Evolutionary conservation across 2,329 filamentous ascomycete species (phyloP).

Genomic region (Eutypella sp.): DNA sequence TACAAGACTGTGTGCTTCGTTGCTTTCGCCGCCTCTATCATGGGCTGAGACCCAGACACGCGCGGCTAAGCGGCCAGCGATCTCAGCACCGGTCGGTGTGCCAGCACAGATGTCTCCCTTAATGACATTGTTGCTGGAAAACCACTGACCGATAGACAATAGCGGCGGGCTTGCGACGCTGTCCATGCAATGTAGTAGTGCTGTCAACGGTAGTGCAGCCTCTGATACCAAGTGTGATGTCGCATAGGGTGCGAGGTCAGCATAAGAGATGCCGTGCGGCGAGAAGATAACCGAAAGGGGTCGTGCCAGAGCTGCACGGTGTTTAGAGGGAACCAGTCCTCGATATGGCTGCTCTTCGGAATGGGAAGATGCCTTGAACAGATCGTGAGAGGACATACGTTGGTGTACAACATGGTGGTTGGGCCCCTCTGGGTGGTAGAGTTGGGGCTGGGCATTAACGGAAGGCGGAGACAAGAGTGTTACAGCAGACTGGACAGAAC

Average conservation of each 20-base stretch:
- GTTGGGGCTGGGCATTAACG: constrained; percentile 9
- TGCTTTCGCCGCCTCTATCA: constrained; percentile 28
- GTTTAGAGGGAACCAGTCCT: constrained; percentile 9
- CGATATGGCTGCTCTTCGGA: constrained; percentile 9
- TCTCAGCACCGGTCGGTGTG: constrained; percentile 51
- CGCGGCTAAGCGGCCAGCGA: constrained; percentile 48
- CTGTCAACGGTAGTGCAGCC: constrained; percentile 56
- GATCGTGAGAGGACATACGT: too few species aligned
- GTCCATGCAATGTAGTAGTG: constrained; percentile 61
- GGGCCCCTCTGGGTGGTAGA: constrained; percentile 4
- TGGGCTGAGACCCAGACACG: constrained; percentile 58
- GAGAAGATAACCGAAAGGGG: constrained; percentile 60
- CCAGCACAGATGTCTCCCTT: background rate
- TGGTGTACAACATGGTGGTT: constrained; percentile 3
- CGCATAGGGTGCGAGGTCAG: constrained; percentile 49
- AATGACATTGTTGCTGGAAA: background rate
- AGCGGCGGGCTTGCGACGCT: constrained; percentile 35
- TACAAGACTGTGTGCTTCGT: background rate
- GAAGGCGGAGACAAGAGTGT: constrained; percentile 27
- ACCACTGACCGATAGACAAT: constrained; percentile 46
- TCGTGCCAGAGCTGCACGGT: constrained; percentile 25
- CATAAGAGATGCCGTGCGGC: constrained; percentile 56
- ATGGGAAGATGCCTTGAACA: constrained; percentile 12
- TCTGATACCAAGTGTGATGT: constrained; percentile 51
- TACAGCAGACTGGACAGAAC: constrained; percentile 30